Percentiles rank a stretch among this genome's conserved stretches.
These are phyloP conservation scores for Chytriomyces sp. DNA, from an alignment of 192 early-diverging fungal species.

Conservation along the genomic window DNA sequence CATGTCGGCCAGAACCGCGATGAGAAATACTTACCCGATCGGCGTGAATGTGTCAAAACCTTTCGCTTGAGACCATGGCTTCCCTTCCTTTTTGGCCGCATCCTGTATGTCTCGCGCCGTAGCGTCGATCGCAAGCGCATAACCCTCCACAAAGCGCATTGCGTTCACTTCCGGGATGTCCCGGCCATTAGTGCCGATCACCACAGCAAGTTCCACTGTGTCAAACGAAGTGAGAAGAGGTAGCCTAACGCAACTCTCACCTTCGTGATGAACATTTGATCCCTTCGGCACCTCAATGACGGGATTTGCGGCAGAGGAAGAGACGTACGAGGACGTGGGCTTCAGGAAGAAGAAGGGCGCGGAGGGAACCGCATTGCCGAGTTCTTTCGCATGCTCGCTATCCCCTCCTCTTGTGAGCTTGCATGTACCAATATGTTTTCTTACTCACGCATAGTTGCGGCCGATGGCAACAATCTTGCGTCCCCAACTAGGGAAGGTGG, in stretches of 20 bases:
- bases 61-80: constrained; percentile 92
- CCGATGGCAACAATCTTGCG: constrained; percentile 95
- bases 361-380: constrained; percentile 87
- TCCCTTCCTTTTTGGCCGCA: constrained; percentile 76
- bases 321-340: constrained; percentile 80
- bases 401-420: not conserved
- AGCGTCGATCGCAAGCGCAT: constrained; percentile 88
- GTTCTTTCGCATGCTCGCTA: constrained; percentile 91
- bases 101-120: constrained; percentile 91
- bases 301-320: constrained; percentile 41
- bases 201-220: constrained; percentile 86
- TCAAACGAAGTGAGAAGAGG: constrained; percentile 5
- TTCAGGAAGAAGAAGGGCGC: constrained; percentile 93
- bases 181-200: constrained; percentile 80
- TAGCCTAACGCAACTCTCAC: not conserved
- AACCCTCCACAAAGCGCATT: constrained; percentile 65
- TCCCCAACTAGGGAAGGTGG: constrained; percentile 44
- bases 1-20: not conserved
- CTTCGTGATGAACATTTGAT: constrained; percentile 82
- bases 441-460: constrained; percentile 77
- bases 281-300: constrained; percentile 80
- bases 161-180: constrained; percentile 71
- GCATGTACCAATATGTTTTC: not conserved
- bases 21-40: constrained; percentile 55
- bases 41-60: constrained; percentile 92